Conservation (phyloP, 768 basidiomycete species). For the Lentinula boryana region DNA sequence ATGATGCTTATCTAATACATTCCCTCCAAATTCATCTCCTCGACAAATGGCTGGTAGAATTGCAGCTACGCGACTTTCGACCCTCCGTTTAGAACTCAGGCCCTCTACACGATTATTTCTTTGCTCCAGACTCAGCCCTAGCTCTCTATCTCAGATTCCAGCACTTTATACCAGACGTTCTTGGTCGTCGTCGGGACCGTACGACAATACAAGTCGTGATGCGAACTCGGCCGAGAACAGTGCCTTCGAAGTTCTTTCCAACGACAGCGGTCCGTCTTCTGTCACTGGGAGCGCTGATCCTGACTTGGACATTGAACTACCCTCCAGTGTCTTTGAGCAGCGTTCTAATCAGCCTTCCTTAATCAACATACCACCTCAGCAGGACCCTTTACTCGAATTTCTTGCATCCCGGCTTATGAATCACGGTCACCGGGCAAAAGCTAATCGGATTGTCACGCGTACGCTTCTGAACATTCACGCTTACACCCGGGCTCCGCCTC, state of each 20-base stretch:
- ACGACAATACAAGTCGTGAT: background rate
- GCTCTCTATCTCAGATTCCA: background rate
- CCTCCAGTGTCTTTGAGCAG: background rate
- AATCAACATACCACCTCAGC: slow-evolving; percentile 63
- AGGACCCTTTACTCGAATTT: slow-evolving; percentile 69
- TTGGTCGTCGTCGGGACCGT: background rate
- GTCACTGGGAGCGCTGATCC: background rate
- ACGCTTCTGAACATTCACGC: slow-evolving; percentile 70
- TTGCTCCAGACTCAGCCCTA: background rate
- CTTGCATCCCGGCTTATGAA: slow-evolving; percentile 56
- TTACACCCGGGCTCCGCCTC: slow-evolving; percentile 69
- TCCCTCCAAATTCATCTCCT: background rate
- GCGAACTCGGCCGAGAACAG: background rate
- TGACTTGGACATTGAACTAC: slow-evolving; percentile 5
- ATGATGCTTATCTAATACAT: background rate
- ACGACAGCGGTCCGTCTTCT: background rate
- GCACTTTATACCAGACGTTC: background rate
- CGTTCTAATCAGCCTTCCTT: slow-evolving; percentile 11
- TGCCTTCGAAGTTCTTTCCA: background rate
- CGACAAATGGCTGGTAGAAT: background rate
- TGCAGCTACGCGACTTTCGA: background rate
- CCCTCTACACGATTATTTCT: too few species aligned
- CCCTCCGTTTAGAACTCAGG: background rate
- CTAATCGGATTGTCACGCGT: slow-evolving; percentile 47
- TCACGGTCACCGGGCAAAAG: slow-evolving; percentile 60